Base-by-base conservation (phyloP, 1,139 yeast genomes). In the Nakaseomyces sp. region DNA sequence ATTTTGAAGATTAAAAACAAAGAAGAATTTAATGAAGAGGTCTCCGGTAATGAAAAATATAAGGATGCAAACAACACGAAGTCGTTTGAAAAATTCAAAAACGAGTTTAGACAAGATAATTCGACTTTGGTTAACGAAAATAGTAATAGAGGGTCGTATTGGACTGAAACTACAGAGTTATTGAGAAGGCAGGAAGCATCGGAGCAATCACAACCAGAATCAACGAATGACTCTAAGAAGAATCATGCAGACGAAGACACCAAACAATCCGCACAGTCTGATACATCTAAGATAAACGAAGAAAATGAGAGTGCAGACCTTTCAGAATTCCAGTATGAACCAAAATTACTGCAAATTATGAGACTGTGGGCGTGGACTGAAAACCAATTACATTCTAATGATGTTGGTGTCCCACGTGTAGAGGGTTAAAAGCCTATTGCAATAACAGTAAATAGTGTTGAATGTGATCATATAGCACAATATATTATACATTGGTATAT, bases 341-440 rank as follows among this genome's bases (percentile, higher is more conserved):
- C 81, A 4, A 76, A 71, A 48, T 60, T 81, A 43, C 77, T 76
- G 47, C 70, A 74, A 45, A 64, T 80, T 39, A 68, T 79, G 44
- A 77, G 76, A 58, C 58, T 81, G 41, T 77, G 84, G 80, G 67
- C 74, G 2, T 74, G 81, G 65, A 73, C 80, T 4, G 84, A 77
- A 53, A 77, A 75, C 54, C 65, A 73, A 50, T 58, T 74, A 44
- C 64, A 67, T 40, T 67, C 65, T 43, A 61, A 68, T 49, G 68
- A 70, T 47, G 56, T 69, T 25, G 64, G 60, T 10, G 58, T 66
- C 49, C 55, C 66, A 43, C 44, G 68, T 53, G 52, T 72, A 54
- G 60, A 60, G 32, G 47, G 53, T 16, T 42, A 26, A 31, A 38
- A 37, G 9, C 18, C 12, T 5, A 4, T 29, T 7, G 9, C 10